A percentile compares a stretch with the other conserved stretches of the same genome.
These are phyloP conservation scores for Aspergillus conjunctus DNA, from an alignment of 495 filamentous ascomycete genomes.

Conservation along the genomic window DNA sequence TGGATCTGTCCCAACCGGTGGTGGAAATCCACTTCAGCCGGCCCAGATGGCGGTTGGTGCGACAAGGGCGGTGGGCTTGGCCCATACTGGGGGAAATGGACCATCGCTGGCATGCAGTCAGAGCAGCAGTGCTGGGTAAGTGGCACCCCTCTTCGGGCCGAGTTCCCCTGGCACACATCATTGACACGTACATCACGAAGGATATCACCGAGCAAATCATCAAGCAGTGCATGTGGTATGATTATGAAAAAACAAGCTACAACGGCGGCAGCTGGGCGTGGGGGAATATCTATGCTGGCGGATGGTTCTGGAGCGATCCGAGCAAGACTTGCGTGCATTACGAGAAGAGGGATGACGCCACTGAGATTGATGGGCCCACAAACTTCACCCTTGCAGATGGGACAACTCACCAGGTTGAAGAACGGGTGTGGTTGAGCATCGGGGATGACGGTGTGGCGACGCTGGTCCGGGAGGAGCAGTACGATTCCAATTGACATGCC, in stretches of 20 bases:
- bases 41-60: conserved; percentile 16
- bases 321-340: conserved; percentile 11
- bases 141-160: neutral
- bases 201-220: conserved; percentile 21
- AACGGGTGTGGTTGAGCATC: conserved; percentile 15
- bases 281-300: conserved; percentile 14
- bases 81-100: conserved; percentile 15
- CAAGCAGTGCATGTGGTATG: conserved; percentile 21
- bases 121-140: conserved; percentile 19
- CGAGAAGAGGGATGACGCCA: conserved; percentile 12
- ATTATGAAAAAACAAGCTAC: conserved; percentile 9
- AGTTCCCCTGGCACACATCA: neutral
- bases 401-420: conserved; percentile 3
- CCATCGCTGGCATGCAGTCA: conserved; percentile 10
- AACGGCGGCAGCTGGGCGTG: conserved; percentile 16
- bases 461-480: conserved; percentile 15
- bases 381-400: conserved; percentile 20
- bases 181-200: neutral
- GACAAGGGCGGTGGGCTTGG: conserved; percentile 14
- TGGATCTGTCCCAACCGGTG: conserved; percentile 17
- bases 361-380: neutral
- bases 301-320: conserved; percentile 18
- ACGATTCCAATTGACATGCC: too few relatives aligned
- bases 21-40: conserved; percentile 5
- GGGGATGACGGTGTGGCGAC: neutral